Percentiles rank a stretch among this genome's conserved stretches.
Evolutionary conservation across 441 rosid species (phyloP).

Genomic region (Erodium trifolium): DNA sequence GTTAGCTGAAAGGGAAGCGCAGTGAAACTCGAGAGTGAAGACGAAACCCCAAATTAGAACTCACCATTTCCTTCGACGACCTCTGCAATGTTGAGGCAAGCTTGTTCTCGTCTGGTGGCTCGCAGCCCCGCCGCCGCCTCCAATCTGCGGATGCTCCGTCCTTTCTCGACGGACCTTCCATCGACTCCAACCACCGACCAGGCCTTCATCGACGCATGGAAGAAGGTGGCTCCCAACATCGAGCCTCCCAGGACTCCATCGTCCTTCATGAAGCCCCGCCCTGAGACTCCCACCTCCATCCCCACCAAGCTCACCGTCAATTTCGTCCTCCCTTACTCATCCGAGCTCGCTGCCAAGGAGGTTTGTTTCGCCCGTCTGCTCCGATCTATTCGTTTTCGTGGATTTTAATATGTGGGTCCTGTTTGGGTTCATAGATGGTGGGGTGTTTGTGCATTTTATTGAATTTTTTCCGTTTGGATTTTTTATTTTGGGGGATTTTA

Average conservation of each 20-base stretch:
- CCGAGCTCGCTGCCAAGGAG: conserved; percentile 60
- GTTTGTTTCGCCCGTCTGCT: conserved; percentile 20
- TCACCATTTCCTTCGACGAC: not conserved
- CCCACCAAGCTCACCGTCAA: conserved; percentile 68
- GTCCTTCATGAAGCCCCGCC: conserved; percentile 51
- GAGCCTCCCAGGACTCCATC: conserved; percentile 66
- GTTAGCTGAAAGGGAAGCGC: not conserved
- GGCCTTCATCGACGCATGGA: conserved; percentile 48
- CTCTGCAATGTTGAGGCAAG: conserved; percentile 49
- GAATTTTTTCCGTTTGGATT: not conserved
- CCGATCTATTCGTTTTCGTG: not conserved
- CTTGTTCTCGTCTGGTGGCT: conserved; percentile 42
- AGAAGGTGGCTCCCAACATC: conserved; percentile 45
- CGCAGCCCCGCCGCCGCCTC: conserved; percentile 33
- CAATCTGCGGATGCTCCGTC: conserved; percentile 25
- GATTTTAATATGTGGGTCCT: conserved; percentile 9
- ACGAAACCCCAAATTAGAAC: not conserved
- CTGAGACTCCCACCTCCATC: conserved; percentile 39
- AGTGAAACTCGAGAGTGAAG: too few species aligned
- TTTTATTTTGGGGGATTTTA: not conserved
- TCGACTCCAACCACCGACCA: conserved; percentile 34
- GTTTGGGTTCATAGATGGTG: conserved; percentile 1
- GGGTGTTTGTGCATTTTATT: not conserved
- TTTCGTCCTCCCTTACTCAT: conserved; percentile 66
- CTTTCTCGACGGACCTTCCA: conserved; percentile 42